phyloP scores from a whole-genome alignment of 352 stramenopile genomes.

The Pythium rishiriense region DNA sequence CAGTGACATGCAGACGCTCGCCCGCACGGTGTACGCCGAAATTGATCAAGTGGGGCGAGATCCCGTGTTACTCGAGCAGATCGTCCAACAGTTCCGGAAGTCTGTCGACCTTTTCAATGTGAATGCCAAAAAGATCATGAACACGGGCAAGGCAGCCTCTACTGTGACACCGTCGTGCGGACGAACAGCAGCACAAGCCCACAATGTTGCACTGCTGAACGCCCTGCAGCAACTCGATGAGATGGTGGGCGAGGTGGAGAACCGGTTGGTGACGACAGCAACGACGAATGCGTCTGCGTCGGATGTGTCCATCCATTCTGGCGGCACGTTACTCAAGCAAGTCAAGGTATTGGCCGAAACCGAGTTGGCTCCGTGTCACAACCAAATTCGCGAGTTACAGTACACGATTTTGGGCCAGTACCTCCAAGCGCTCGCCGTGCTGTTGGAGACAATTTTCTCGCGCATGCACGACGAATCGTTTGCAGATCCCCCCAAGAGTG shows the following conservation, averaged over 20 bases:
- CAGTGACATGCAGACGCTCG: slow-evolving; percentile 83
- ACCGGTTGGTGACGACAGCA: slow-evolving; percentile 32
- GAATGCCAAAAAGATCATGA: slow-evolving; percentile 75
- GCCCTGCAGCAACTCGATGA: slow-evolving; percentile 68
- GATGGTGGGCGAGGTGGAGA: slow-evolving; percentile 53
- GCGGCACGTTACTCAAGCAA: slow-evolving; percentile 39
- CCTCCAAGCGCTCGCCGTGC: slow-evolving; percentile 54
- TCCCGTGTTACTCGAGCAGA: slow-evolving; percentile 50
- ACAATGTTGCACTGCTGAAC: slow-evolving; percentile 80
- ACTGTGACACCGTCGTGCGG: slow-evolving; percentile 47
- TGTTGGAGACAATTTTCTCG: slow-evolving; percentile 63
- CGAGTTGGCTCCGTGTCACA: slow-evolving; percentile 45
- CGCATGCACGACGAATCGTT: slow-evolving; percentile 89
- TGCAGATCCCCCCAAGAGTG: slow-evolving; percentile 36
- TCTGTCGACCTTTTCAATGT: slow-evolving; percentile 66
- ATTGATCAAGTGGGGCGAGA: slow-evolving; percentile 69
- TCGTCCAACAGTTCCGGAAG: slow-evolving; percentile 63
- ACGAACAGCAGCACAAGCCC: slow-evolving; percentile 64
- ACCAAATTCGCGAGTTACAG: slow-evolving; percentile 55
- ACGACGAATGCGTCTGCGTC: slow-evolving; percentile 9
- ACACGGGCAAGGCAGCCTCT: slow-evolving; percentile 56
- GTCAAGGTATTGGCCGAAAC: slow-evolving; percentile 38
- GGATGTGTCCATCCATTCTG: neutral
- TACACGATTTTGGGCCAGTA: slow-evolving; percentile 71
- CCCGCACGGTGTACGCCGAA: slow-evolving; percentile 69